Percentiles rank a stretch among this genome's conserved stretches.
These are phyloP conservation scores for Orychophragmus violaceus DNA, from an alignment of 345 rosid species.

Conservation along the genomic window DNA sequence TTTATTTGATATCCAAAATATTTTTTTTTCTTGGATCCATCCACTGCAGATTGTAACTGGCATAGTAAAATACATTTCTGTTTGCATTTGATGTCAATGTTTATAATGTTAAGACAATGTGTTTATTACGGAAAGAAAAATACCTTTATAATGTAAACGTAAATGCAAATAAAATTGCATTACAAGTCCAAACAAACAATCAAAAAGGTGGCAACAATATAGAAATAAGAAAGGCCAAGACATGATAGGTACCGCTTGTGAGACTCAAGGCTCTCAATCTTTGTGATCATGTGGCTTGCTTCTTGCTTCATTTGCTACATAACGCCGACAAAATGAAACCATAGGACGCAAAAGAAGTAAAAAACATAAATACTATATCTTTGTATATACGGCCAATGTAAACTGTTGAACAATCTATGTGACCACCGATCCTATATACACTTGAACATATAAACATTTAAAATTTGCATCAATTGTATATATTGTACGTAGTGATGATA, in stretches of 20 bases:
- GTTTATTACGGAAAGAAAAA: background rate
- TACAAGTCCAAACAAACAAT: background rate
- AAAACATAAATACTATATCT: background rate
- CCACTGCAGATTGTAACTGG: background rate
- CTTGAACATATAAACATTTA: background rate
- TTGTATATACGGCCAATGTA: background rate
- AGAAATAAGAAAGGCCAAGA: background rate
- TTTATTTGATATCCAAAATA: background rate
- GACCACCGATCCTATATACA: background rate
- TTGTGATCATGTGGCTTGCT: conserved; percentile 38
- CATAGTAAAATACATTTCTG: background rate
- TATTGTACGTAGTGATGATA: background rate
- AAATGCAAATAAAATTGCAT: background rate
- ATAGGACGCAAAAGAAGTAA: background rate
- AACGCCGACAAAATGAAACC: background rate
- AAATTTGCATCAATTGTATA: background rate
- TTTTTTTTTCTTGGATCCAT: background rate
- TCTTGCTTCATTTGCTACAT: conserved; percentile 55
- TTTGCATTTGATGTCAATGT: background rate
- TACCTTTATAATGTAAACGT: background rate
- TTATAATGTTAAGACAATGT: background rate
- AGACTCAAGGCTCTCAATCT: conserved; percentile 54
- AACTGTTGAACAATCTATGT: background rate
- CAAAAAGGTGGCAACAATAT: background rate
- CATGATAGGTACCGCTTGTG: conserved; percentile 46